phyloP scores from a whole-genome alignment of 257 asterid genomes.

The Gentiana macrophylla region DNA sequence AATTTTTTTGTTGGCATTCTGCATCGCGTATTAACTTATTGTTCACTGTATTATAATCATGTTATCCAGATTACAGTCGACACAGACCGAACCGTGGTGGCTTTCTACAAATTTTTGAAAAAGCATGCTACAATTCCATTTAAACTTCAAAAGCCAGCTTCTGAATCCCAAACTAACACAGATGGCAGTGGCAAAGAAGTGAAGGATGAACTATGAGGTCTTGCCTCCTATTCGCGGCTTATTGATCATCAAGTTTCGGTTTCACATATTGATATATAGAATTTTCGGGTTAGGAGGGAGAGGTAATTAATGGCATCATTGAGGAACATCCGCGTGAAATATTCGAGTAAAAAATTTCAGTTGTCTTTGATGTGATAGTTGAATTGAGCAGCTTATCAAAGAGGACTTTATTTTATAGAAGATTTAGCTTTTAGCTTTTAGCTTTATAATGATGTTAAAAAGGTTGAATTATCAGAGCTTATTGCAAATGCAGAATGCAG shows the following conservation, averaged over 20 bases:
- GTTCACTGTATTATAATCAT: not conserved
- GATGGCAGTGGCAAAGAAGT: constrained; percentile 24
- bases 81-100: constrained; percentile 81
- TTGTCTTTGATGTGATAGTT: not conserved
- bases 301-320: not conserved
- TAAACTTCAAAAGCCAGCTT: constrained; percentile 68
- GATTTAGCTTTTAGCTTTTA: too few relatives aligned
- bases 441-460: not conserved
- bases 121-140: constrained; percentile 84
- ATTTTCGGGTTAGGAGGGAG: not conserved
- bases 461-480: not conserved
- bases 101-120: constrained; percentile 85
- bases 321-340: not conserved
- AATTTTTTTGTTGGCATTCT: not conserved
- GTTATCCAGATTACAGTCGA: constrained; percentile 53
- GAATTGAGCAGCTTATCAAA: too few relatives aligned
- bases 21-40: not conserved
- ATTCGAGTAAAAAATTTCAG: not conserved
- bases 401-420: not conserved
- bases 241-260: not conserved
- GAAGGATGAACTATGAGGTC: constrained; percentile 63
- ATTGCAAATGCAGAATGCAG: not conserved
- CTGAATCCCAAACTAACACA: constrained; percentile 12
- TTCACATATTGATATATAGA: not conserved
- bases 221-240: not conserved